These are phyloP conservation scores for Volutella citrinella DNA, from an alignment of 2,329 filamentous ascomycete species.

Conservation along the genomic window DNA sequence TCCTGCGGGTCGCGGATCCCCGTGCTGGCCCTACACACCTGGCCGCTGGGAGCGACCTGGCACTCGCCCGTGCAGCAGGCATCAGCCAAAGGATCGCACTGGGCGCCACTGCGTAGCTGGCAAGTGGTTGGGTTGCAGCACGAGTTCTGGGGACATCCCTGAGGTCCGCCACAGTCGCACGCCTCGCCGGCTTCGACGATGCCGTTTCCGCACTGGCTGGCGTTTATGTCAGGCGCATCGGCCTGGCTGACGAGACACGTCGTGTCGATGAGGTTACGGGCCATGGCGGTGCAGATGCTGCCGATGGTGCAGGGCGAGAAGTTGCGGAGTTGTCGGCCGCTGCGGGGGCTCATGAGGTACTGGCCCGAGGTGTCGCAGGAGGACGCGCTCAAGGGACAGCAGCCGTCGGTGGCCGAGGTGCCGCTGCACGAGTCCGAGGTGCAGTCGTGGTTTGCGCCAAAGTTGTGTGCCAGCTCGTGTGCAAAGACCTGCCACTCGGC, in stretches of 20 bases:
- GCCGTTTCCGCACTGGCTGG: slow-evolving; percentile 81
- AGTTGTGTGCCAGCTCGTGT: slow-evolving; percentile 84
- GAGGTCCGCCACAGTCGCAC: slow-evolving; percentile 78
- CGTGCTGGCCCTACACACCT: slow-evolving; percentile 70
- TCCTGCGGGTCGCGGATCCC: slow-evolving; percentile 77
- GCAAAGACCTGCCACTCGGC: slow-evolving; percentile 87
- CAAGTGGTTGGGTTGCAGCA: slow-evolving; percentile 81
- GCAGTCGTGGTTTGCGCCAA: slow-evolving; percentile 88
- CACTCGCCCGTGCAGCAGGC: slow-evolving; percentile 66
- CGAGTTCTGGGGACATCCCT: slow-evolving; percentile 61
- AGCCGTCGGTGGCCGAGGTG: slow-evolving; percentile 49
- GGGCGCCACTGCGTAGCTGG: slow-evolving; percentile 66
- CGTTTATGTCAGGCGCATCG: slow-evolving; percentile 69
- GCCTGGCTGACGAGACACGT: slow-evolving; percentile 72
- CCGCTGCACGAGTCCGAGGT: slow-evolving; percentile 58
- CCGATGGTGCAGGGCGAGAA: slow-evolving; percentile 82
- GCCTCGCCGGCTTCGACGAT: slow-evolving; percentile 86
- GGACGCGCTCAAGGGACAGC: slow-evolving; percentile 66
- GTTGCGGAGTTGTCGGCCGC: slow-evolving; percentile 60
- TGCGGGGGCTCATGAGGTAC: slow-evolving; percentile 90
- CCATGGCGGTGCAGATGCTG: slow-evolving; percentile 79
- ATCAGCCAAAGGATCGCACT: slow-evolving; percentile 64
- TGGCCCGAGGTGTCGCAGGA: slow-evolving; percentile 68
- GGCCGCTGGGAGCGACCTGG: slow-evolving; percentile 59
- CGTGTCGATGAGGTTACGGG: slow-evolving; percentile 68